A percentile compares a stretch with the other conserved stretches of the same genome.
phyloP scores from a whole-genome alignment of 805 yeast genomes.

The Grigorovia jiainica region DNA sequence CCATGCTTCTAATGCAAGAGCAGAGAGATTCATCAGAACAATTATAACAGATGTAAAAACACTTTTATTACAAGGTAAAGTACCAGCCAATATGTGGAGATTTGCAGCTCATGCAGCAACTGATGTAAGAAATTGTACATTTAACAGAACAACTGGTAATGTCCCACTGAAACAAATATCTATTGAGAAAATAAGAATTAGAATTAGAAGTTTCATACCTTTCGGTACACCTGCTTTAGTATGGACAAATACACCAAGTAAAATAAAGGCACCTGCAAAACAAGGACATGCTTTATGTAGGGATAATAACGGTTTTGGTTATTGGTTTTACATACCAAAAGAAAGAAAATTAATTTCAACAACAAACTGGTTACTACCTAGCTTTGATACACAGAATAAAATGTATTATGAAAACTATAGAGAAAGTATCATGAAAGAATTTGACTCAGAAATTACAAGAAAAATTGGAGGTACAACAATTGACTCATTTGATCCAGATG shows the following conservation, averaged over 20 bases:
- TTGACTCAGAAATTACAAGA: no score
- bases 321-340: constrained; percentile 5
- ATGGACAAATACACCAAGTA: not conserved
- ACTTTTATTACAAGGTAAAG: not conserved
- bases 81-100: constrained; percentile 2
- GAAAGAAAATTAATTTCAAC: not conserved
- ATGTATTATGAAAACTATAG: no score
- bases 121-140: constrained; percentile 3
- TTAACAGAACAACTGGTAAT: not conserved
- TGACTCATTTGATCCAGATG: no score
- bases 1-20: constrained; percentile 5
- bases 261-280: not conserved
- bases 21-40: constrained; percentile 5
- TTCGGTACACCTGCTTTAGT: constrained; percentile 2
- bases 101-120: constrained; percentile 5
- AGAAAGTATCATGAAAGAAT: no score
- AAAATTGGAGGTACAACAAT: no score
- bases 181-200: not conserved
- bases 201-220: constrained; percentile 1
- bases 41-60: constrained; percentile 3
- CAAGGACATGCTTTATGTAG: constrained; percentile 2
- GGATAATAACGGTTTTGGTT: constrained; percentile 3
- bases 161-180: not conserved
- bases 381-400: no score
- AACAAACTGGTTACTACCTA: constrained; percentile 1